phyloP scores from a whole-genome alignment of 1,284 basidiomycete species.

The Bondarzewia mesenterica region DNA sequence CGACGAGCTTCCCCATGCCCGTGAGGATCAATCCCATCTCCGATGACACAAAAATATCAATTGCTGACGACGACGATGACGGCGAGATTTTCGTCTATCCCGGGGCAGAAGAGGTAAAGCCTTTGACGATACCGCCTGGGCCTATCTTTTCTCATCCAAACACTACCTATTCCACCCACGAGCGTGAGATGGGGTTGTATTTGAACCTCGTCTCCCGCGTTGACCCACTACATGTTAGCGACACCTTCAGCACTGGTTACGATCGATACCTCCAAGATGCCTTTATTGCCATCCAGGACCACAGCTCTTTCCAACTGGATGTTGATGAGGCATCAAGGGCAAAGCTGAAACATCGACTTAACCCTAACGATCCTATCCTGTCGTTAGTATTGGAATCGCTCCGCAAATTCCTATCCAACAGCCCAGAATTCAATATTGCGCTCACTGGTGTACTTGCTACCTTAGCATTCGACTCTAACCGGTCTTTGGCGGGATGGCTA shows the following conservation, averaged over 20 bases:
- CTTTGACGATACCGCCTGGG: slow-evolving; percentile 12
- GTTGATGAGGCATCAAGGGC: slow-evolving; percentile 31
- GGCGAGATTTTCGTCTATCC: slow-evolving; percentile 53
- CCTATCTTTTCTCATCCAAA: slow-evolving; percentile 51
- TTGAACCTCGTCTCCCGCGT: slow-evolving; percentile 72
- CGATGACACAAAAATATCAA: slow-evolving; percentile 8
- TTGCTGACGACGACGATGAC: slow-evolving; percentile 32
- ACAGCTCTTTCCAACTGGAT: slow-evolving; percentile 45
- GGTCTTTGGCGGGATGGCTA: slow-evolving; percentile 86
- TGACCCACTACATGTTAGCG: slow-evolving; percentile 64
- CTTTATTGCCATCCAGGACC: slow-evolving; percentile 57
- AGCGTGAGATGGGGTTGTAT: slow-evolving; percentile 78
- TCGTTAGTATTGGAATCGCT: slow-evolving; percentile 65
- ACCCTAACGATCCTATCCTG: slow-evolving; percentile 72
- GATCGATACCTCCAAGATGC: slow-evolving; percentile 82
- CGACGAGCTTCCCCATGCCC: slow-evolving; percentile 69
- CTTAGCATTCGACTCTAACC: slow-evolving; percentile 75
- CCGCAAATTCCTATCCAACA: slow-evolving; percentile 76
- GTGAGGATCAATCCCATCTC: slow-evolving; percentile 24
- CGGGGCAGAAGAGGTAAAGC: slow-evolving; percentile 30
- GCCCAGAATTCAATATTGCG: slow-evolving; percentile 83
- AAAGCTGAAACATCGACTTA: slow-evolving; percentile 63
- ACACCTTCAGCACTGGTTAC: slow-evolving; percentile 81
- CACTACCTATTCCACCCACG: slow-evolving; percentile 69
- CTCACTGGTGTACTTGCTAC: slow-evolving; percentile 77